phyloP scores from a whole-genome alignment of 2,329 filamentous ascomycete species.

The Arthrobotrys conoides region DNA sequence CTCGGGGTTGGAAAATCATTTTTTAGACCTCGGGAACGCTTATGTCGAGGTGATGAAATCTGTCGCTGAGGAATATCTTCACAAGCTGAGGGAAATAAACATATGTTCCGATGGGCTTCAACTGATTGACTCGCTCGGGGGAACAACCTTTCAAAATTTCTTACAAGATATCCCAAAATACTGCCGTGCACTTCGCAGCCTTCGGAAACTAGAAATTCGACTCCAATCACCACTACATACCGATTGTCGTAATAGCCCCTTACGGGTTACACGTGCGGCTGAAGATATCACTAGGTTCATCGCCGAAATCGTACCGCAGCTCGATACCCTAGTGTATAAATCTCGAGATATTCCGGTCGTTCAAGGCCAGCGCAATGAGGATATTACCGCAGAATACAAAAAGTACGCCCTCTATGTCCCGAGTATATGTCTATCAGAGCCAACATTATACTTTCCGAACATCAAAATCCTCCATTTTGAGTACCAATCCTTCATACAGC shows the following conservation, averaged over 20 bases:
- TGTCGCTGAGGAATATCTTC: too few relatives aligned
- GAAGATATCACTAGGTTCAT: not conserved
- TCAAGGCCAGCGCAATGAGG: not conserved
- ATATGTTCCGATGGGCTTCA: too few relatives aligned
- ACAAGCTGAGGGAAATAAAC: too few relatives aligned
- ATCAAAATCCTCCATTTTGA: not conserved
- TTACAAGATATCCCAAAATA: too few relatives aligned
- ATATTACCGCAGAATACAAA: not conserved
- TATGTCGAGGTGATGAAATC: too few relatives aligned
- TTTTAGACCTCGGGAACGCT: too few relatives aligned
- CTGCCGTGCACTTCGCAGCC: not conserved
- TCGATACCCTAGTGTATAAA: not conserved
- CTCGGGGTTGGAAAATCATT: too few relatives aligned
- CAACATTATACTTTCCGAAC: not conserved
- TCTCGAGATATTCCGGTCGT: too few relatives aligned
- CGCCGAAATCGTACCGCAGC: not conserved
- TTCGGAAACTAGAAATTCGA: not conserved
- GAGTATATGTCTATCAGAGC: not conserved
- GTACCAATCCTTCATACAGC: not conserved
- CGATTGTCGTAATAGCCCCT: not conserved
- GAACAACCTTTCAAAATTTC: too few relatives aligned
- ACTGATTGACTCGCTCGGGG: too few relatives aligned
- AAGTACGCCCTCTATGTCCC: not conserved
- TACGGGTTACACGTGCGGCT: not conserved
- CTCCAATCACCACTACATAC: not conserved